Evolutionary conservation across 2,329 filamentous ascomycete species (phyloP).

Genomic region (Xylaria sp.): DNA sequence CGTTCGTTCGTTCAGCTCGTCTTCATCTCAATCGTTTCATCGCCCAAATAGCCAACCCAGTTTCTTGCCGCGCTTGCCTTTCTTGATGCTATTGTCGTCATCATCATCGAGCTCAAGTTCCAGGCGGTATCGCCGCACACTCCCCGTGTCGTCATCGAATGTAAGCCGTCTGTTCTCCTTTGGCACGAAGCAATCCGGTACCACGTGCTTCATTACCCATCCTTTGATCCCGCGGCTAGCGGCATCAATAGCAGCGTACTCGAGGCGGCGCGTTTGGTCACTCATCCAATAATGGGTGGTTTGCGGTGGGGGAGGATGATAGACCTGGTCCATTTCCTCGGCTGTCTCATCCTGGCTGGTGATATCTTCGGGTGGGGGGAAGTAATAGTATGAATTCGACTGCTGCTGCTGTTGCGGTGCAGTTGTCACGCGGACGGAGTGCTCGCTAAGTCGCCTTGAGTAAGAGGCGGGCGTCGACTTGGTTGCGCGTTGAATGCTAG

Average conservation of each 20-base stretch:
- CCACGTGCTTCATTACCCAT: slow-evolving; percentile 61
- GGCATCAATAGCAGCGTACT: slow-evolving; percentile 71
- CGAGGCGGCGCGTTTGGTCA: slow-evolving; percentile 64
- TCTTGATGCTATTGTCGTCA: slow-evolving; percentile 44
- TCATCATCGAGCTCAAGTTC: slow-evolving; percentile 58
- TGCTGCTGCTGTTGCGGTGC: slow-evolving; percentile 41
- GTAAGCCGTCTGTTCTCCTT: slow-evolving; percentile 54
- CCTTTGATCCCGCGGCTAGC: slow-evolving; percentile 64
- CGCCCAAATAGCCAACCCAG: slow-evolving; percentile 41
- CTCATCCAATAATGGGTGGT: slow-evolving; percentile 73
- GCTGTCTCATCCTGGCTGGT: slow-evolving; percentile 19
- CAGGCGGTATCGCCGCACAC: slow-evolving; percentile 66
- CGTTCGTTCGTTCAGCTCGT: slow-evolving; percentile 7
- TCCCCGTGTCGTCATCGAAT: slow-evolving; percentile 68
- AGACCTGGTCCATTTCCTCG: slow-evolving; percentile 13
- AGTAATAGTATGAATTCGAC: slow-evolving; percentile 54
- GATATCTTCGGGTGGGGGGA: slow-evolving; percentile 51
- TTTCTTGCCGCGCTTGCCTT: slow-evolving; percentile 31
- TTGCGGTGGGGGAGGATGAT: slow-evolving; percentile 55
- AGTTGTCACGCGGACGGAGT: slow-evolving; percentile 35
- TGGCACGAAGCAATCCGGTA: slow-evolving; percentile 67
- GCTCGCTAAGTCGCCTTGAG: slow-evolving; percentile 31
- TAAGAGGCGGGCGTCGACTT: slow-evolving; percentile 44
- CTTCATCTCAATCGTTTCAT: slow-evolving; percentile 11
- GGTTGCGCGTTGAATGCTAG: slow-evolving; percentile 49